These are phyloP conservation scores for Nyctanthes arbortristis DNA, from an alignment of 257 asterid species.

Conservation along the genomic window DNA sequence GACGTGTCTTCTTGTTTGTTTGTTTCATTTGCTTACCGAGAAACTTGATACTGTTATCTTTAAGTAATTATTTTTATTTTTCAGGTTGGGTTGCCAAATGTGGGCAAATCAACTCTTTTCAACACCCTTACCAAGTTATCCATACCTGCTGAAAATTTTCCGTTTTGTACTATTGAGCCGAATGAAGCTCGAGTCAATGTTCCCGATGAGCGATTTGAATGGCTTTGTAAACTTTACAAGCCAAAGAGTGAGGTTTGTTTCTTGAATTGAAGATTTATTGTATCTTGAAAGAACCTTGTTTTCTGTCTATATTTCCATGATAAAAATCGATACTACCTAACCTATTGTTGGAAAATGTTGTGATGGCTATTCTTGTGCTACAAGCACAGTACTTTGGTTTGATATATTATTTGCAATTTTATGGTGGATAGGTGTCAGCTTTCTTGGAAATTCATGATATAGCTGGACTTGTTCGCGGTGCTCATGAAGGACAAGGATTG, in stretches of 20 bases:
- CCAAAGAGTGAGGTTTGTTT: slow-evolving; percentile 88
- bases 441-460: slow-evolving; percentile 96
- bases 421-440: slow-evolving; percentile 70
- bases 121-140: slow-evolving; percentile 96
- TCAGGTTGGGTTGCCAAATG: slow-evolving; percentile 99
- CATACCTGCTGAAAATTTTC: slow-evolving; percentile 97
- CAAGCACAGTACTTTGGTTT: not conserved
- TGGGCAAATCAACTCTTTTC: slow-evolving; percentile 94
- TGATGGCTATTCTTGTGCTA: not conserved
- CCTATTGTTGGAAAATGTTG: not conserved
- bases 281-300: slow-evolving; percentile 9
- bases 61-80: slow-evolving; percentile 11
- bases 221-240: slow-evolving; percentile 90
- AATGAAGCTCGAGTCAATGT: slow-evolving; percentile 92
- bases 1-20: not conserved
- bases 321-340: not conserved
- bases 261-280: slow-evolving; percentile 8
- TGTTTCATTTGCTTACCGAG: not conserved
- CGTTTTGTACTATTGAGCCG: slow-evolving; percentile 97
- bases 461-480: slow-evolving; percentile 98
- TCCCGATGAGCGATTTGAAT: slow-evolving; percentile 95
- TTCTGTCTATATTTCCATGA: not conserved
- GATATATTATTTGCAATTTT: not conserved
- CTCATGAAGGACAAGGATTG: slow-evolving; percentile 95
- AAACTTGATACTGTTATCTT: not conserved